These are phyloP conservation scores for Monascus ruber DNA, from an alignment of 2,329 filamentous ascomycete species.

Conservation along the genomic window DNA sequence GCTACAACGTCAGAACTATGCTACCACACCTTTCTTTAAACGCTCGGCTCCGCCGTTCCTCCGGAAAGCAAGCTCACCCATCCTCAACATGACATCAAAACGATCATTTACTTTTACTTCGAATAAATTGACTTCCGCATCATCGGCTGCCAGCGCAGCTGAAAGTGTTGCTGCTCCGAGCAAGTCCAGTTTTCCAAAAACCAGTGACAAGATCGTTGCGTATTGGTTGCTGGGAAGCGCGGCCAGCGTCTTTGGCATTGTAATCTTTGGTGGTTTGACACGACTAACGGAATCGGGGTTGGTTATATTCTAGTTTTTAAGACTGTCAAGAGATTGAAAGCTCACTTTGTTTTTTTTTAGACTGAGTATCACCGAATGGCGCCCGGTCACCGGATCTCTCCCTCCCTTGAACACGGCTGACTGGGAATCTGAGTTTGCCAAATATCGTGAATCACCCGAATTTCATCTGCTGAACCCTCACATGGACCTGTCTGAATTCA, in stretches of 20 bases:
- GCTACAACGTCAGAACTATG: conserved; percentile 20
- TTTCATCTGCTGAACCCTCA: conserved; percentile 84
- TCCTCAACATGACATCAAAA: conserved; percentile 14
- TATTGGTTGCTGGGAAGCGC: conserved; percentile 92
- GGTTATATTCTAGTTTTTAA: conserved; percentile 11
- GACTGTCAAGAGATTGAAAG: conserved; percentile 2
- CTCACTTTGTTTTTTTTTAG: conserved; percentile 34
- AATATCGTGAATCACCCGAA: conserved; percentile 86
- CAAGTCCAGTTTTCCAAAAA: conserved; percentile 43
- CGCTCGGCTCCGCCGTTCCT: conserved; percentile 19
- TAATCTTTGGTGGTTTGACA: conserved; percentile 88
- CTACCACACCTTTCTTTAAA: conserved; percentile 19
- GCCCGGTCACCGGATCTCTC: conserved; percentile 82
- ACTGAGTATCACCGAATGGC: conserved; percentile 97
- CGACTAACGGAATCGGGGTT: conserved; percentile 93
- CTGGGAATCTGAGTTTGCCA: conserved; percentile 87
- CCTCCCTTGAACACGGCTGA: conserved; percentile 67
- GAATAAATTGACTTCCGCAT: conserved; percentile 11
- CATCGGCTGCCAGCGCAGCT: conserved; percentile 9
- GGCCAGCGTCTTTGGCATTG: conserved; percentile 89
- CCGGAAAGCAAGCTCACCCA: conserved; percentile 4
- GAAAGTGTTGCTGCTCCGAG: conserved; percentile 14
- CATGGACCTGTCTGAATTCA: conserved; percentile 90
- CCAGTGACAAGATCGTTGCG: conserved; percentile 64
- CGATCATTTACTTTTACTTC: conserved; percentile 18